Evolutionary conservation across 2,329 filamentous ascomycete species (phyloP).

Genomic region (Microsporum canis): DNA sequence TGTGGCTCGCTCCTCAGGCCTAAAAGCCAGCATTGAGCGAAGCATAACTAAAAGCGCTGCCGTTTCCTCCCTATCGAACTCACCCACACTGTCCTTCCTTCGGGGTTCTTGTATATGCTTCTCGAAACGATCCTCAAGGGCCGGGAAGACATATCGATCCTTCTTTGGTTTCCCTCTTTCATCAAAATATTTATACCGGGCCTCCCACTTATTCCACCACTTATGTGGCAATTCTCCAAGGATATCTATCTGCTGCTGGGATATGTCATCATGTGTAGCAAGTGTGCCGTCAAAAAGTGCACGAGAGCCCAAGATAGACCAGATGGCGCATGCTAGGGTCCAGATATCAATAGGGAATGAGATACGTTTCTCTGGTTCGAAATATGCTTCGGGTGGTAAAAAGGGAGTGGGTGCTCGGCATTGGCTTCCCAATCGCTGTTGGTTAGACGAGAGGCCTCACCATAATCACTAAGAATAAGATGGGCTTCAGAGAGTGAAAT

Average conservation of each 20-base stretch:
- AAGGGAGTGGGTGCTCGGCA: background rate
- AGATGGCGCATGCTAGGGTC: constrained; percentile 27
- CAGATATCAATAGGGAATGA: constrained; percentile 16
- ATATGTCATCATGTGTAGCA: background rate
- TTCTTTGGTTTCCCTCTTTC: background rate
- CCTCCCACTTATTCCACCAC: constrained; percentile 6
- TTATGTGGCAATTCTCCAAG: background rate
- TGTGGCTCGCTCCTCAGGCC: background rate
- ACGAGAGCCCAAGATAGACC: constrained; percentile 19
- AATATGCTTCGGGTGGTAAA: constrained; percentile 9
- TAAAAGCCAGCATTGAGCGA: background rate
- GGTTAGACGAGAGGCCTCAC: constrained; percentile 7
- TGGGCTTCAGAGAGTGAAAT: constrained; percentile 8
- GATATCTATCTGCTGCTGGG: background rate
- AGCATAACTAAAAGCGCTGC: background rate
- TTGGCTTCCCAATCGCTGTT: background rate
- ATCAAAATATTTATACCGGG: background rate
- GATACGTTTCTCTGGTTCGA: constrained; percentile 3
- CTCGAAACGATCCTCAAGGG: background rate
- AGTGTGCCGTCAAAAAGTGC: constrained; percentile 13
- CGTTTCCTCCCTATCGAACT: background rate
- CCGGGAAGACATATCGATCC: background rate
- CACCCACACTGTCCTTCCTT: background rate
- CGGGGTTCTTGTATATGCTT: background rate
- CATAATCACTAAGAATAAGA: constrained; percentile 14